Base-by-base conservation (phyloP, 352 stramenopile genomes). In the Phytophthora pini region DNA sequence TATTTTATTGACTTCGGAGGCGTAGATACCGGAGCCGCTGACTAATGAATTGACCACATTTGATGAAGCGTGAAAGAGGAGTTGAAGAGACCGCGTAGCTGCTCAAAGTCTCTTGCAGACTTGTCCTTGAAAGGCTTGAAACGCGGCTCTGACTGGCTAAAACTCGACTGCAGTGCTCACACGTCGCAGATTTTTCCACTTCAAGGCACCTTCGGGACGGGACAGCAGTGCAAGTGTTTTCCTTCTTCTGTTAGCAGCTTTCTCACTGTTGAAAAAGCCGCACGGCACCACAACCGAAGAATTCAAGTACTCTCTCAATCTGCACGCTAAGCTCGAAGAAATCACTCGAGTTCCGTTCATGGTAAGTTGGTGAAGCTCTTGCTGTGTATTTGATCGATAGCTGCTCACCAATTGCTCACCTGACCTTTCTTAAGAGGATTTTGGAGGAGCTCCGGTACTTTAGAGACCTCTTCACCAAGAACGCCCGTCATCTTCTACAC, bases 1-100 rank as follows among this genome's bases (percentile, higher is more conserved):
- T 76, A 70, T 61, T 74, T 70, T 76, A 73, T 72, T 76, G 53
- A 58, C 58, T 26, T 32, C 27, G 61, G 43, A 39, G 36, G 39
- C 13, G 52, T 45, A 59, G 50, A 68, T 29, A 32, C 48, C 32
- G 27, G 13, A 69, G 54, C 53, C 46, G 56, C 53, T 49, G 38
- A 24, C 20, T 55, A 58, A 65, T 50, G 49, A 59, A 62, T 49
- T 63, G 29, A 54, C 34, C 15, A 17, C 9, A 13, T 55, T 57
- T 43, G 27, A 54, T 50, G 4, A 20, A 20, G 17, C 17, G 17
- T 20, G 17, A 5, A 38, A 6, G 46, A 39, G 34, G 39, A 22
- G 55, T 40, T 56, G 38, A 41, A 53, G 53, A 57, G 43, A 56
- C 41, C 44, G 27, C 17, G 15, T 27, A 36, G 31, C 41, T 20